Evolutionary conservation across 768 basidiomycete genomes (phyloP).

Genomic region (Termitomyces sp.): DNA sequence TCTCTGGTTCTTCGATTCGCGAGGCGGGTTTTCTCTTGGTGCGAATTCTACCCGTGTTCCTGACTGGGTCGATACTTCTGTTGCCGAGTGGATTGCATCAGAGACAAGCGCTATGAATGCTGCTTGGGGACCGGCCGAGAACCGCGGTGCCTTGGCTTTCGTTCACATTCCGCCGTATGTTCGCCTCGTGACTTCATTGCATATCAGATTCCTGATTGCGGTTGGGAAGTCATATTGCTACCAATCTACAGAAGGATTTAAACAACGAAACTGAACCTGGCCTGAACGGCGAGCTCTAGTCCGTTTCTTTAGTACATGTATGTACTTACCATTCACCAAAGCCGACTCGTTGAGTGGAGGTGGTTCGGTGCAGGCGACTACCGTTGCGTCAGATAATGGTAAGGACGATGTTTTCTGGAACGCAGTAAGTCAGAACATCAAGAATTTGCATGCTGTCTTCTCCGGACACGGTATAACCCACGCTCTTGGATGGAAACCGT

Average conservation of each 20-base stretch:
- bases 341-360: constrained; percentile 41
- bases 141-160: constrained; percentile 57
- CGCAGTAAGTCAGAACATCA: constrained; percentile 48
- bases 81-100: constrained; percentile 53
- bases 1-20: constrained; percentile 78
- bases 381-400: constrained; percentile 25
- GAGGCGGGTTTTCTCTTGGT: constrained; percentile 51
- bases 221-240: constrained; percentile 13
- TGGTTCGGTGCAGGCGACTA: constrained; percentile 60
- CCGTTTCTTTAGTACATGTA: neutral
- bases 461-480: constrained; percentile 58
- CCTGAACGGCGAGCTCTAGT: constrained; percentile 29
- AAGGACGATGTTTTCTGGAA: constrained; percentile 62
- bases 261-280: constrained; percentile 34
- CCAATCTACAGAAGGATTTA: constrained; percentile 28
- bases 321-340: constrained; percentile 16
- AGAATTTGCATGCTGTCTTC: constrained; percentile 61
- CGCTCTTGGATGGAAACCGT: neutral
- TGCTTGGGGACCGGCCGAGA: constrained; percentile 50
- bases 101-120: constrained; percentile 50
- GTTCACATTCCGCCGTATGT: constrained; percentile 73
- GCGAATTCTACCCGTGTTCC: constrained; percentile 38
- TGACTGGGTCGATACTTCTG: constrained; percentile 65
- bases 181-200: neutral
- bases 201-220: no score